phyloP scores from a whole-genome alignment of 78 protist species.

The Dictyostelium firmibasis region DNA sequence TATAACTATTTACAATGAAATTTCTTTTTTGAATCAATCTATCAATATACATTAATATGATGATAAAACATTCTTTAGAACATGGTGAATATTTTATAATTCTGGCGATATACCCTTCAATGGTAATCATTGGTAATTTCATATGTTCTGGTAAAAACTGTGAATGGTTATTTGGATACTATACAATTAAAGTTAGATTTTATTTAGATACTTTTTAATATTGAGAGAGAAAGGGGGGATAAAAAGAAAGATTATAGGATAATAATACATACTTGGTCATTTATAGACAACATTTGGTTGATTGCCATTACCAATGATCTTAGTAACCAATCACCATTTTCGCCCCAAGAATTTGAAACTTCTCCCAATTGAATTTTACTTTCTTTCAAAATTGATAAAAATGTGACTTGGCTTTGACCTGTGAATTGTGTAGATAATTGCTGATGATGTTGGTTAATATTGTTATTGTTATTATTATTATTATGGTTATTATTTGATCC shows the following conservation, averaged over 20 bases:
- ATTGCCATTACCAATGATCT: slow-evolving; percentile 30
- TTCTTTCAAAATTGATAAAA: slow-evolving; percentile 26
- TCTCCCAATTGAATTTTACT: slow-evolving; percentile 28
- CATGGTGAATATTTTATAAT: slow-evolving; percentile 68
- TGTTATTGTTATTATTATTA: no score
- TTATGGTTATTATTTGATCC: neutral
- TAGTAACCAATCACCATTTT: slow-evolving; percentile 50
- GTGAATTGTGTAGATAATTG: slow-evolving; percentile 52
- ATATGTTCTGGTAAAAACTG: slow-evolving; percentile 71
- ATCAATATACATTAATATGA: slow-evolving; percentile 56
- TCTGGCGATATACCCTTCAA: slow-evolving; percentile 52
- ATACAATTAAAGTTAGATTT: no score
- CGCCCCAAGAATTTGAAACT: slow-evolving; percentile 16
- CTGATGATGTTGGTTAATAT: neutral
- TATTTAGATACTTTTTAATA: no score
- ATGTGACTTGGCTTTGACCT: neutral
- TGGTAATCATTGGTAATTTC: slow-evolving; percentile 73
- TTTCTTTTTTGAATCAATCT: slow-evolving; percentile 45
- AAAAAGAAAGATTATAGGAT: no score
- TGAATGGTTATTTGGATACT: slow-evolving; percentile 57
- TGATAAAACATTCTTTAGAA: slow-evolving; percentile 72
- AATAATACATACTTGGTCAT: slow-evolving; percentile 44
- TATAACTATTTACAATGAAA: slow-evolving; percentile 70
- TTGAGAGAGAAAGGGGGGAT: no score
- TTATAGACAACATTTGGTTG: slow-evolving; percentile 22